These are phyloP conservation scores for Claviceps sorghi DNA, from an alignment of 2,329 filamentous ascomycete species.

Conservation along the genomic window DNA sequence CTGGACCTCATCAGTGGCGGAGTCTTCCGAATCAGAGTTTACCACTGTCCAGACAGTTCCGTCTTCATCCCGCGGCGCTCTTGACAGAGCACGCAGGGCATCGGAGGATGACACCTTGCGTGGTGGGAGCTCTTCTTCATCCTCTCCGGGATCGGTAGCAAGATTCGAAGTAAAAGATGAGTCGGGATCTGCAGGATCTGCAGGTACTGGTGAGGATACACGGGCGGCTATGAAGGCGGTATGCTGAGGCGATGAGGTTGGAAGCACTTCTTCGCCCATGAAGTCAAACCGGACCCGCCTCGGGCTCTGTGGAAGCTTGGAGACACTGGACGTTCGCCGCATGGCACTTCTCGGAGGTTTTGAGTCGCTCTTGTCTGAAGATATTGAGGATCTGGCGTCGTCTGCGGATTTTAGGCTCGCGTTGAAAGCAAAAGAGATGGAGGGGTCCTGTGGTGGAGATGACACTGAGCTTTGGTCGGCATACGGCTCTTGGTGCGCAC, in stretches of 20 bases:
- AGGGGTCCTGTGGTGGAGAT: slow-evolving; percentile 10
- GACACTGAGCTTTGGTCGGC: slow-evolving; percentile 5
- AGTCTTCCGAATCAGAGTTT: slow-evolving; percentile 19
- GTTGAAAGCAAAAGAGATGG: slow-evolving; percentile 23
- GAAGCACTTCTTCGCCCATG: slow-evolving; percentile 43
- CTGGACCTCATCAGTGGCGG: slow-evolving; percentile 4
- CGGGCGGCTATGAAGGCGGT: slow-evolving; percentile 18
- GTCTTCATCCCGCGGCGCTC: slow-evolving; percentile 32
- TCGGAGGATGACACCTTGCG: slow-evolving; percentile 43
- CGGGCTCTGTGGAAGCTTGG: slow-evolving; percentile 37
- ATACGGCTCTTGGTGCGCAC: neutral
- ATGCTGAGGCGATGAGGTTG: slow-evolving; percentile 39
- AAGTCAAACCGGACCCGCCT: slow-evolving; percentile 49
- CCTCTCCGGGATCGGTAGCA: slow-evolving; percentile 24
- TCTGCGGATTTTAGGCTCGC: slow-evolving; percentile 22
- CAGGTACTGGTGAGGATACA: slow-evolving; percentile 12
- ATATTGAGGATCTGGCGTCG: slow-evolving; percentile 33
- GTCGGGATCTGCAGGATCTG: slow-evolving; percentile 11
- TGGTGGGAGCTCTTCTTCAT: slow-evolving; percentile 27
- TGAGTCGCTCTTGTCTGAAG: slow-evolving; percentile 38
- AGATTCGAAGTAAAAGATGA: slow-evolving; percentile 18
- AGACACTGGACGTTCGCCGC: slow-evolving; percentile 38
- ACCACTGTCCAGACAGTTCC: slow-evolving; percentile 37
- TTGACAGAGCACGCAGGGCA: slow-evolving; percentile 35
- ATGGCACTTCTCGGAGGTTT: slow-evolving; percentile 40